Base-by-base conservation (phyloP, 1,139 yeast species). In the Candida sp. region DNA sequence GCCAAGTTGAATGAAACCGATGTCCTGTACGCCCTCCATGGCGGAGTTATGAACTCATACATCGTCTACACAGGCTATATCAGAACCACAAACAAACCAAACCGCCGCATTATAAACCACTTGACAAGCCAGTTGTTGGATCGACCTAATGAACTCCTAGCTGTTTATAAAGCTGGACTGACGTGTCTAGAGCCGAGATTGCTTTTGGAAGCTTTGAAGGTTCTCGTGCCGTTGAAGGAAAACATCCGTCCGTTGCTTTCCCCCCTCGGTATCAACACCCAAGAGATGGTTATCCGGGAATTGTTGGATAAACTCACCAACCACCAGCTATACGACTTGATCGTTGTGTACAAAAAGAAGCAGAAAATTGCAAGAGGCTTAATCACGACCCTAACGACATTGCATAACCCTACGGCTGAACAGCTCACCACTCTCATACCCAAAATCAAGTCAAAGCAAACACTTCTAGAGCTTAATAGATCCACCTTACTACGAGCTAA, bases 401-500 rank as follows among this genome's bases (percentile, higher is more conserved):
- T 28, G 2, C 22, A 35, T 5, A 9, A 27, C 3, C 47, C 47
- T 30, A 23, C 40, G 9, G n/a, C 27, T 4, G 38, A 39, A 22
- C 48, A 44, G 23, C 49, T 49, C 8, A 22, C 41, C 5, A 4
- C 27, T 8, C 25, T 41, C 17, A 44, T 42, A 3, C 11, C 32
- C 34, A 2, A 37, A 22, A 34, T 52, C 25, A 34, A 23, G 28
- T 43, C 51, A 3, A 54, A 39, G 30, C 48, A 48, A 12, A 43
- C 53, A 7, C 26, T 57, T 31, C 34, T 57, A 11, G 60, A 57
- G 37, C 42, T 57, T 5, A 52, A 51, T 41, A 45, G 60, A 26
- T 46, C 51, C 7, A 43, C 53, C 11, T 5, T 53, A 23, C 38
- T 57, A 23, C 41, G 51, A 35, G 44, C 49, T 3, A 42, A 45